Percentiles rank a stretch among this genome's conserved stretches.
Conservation (phyloP, 129 eudicot species). For the Ambrosia trifida region DNA sequence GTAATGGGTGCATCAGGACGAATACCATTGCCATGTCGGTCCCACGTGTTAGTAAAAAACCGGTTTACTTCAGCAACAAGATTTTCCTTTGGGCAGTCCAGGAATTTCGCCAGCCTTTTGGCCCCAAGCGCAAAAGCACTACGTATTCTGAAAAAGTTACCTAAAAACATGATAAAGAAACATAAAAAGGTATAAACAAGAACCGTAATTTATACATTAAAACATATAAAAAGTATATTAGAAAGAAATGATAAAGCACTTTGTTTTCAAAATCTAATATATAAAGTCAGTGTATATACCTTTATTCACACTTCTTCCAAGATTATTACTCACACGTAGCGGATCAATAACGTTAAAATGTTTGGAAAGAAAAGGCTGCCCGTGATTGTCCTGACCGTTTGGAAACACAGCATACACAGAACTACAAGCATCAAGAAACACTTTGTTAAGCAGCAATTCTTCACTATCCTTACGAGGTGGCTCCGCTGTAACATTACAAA, state of each 20-base stretch:
- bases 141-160: slow-evolving; percentile 77
- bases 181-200: neutral
- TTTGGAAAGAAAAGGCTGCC: slow-evolving; percentile 74
- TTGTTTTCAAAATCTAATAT: neutral
- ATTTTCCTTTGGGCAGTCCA: slow-evolving; percentile 73
- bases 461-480: slow-evolving; percentile 92
- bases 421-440: slow-evolving; percentile 87
- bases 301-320: slow-evolving; percentile 97
- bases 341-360: slow-evolving; percentile 93
- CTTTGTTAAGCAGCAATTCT: slow-evolving; percentile 77
- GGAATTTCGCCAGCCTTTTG: slow-evolving; percentile 62
- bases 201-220: neutral
- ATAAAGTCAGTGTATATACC: slow-evolving; percentile 39
- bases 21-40: slow-evolving; percentile 70
- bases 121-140: slow-evolving; percentile 85
- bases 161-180: slow-evolving; percentile 37
- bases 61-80: slow-evolving; percentile 60
- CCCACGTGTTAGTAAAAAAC: slow-evolving; percentile 78
- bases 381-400: slow-evolving; percentile 76
- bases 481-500: slow-evolving; percentile 53
- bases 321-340: slow-evolving; percentile 85
- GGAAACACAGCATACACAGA: slow-evolving; percentile 83
- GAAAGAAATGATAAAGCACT: neutral
- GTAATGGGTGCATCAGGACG: slow-evolving; percentile 71
- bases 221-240: neutral